Evolutionary conservation across 2,329 filamentous ascomycete species (phyloP), one percentile per base, ranked within the genome.

Genomic region (Alternaria gaisen): DNA sequence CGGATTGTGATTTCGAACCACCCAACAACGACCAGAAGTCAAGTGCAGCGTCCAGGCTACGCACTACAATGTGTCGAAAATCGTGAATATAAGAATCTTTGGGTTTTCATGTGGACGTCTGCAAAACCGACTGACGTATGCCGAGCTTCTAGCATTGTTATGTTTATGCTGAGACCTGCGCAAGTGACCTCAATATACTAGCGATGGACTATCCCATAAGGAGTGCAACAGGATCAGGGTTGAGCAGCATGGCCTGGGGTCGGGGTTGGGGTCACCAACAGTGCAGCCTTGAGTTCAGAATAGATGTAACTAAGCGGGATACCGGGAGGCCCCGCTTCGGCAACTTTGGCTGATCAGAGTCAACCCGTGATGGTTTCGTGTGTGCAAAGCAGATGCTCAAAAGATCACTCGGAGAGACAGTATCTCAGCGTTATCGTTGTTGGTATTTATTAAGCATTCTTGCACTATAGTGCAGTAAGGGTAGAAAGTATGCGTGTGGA

Each of bases 181-280:
- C 46, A 50, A 61, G 54, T 58, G 42, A 66, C 57, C 50, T 44
- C 38, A 48, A 46, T 65, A 64, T 54, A 63, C 52, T 70, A 65
- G 61, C 58, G 60, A 22, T 24, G 34, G 42, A 20, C 34, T 36
- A 36, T 56, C 18, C 32, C 47, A 58, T 44, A 20, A 16, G 3
- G 38, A 20, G 60, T 44, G 50, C 32, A 58, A 50, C 22, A 41
- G 22, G 7, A 26, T 48, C 16, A 40, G 53, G 42, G 50, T 12
- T 24, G 61, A 59, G 59, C 56, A 62, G 32, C 59, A 57, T 50
- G 60, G 61, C 60, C 36, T 40, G 36, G 30, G 53, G 46, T 30
- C 9, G 46, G 30, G 53, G 46, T 30, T 9, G 46, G 57, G 44
- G 32, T 36, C 48, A 34, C 24, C 18, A 22, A n/a, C 43, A 22